phyloP scores from a whole-genome alignment of 176 grass and related monocot species.

The Lolium rigidum region DNA sequence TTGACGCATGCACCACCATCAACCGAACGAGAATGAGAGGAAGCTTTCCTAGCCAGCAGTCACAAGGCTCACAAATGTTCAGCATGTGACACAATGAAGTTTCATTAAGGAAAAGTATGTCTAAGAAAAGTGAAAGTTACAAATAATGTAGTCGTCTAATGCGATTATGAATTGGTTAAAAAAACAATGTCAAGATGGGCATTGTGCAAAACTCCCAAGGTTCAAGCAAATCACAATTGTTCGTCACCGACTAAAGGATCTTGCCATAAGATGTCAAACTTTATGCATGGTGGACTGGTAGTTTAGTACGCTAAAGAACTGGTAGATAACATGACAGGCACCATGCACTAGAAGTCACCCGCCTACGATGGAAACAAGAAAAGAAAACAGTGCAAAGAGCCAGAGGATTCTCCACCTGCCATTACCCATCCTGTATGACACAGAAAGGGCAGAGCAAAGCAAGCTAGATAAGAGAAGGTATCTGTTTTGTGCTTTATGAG shows the following conservation, averaged over 20 bases:
- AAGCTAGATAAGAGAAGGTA: background rate
- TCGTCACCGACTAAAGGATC: background rate
- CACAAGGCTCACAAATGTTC: background rate
- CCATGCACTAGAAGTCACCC: background rate
- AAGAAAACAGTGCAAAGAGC: background rate
- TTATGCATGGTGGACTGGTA: background rate
- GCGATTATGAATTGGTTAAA: background rate
- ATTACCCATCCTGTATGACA: slow-evolving; percentile 32
- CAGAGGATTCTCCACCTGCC: background rate
- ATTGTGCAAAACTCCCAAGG: background rate
- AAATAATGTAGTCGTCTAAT: too few species aligned
- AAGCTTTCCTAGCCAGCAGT: background rate
- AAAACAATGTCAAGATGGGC: background rate
- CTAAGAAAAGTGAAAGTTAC: too few species aligned
- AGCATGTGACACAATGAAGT: background rate
- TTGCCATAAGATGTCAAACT: slow-evolving; percentile 26
- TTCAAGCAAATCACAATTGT: slow-evolving; percentile 8
- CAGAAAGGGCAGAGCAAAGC: slow-evolving; percentile 32
- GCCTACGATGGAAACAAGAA: slow-evolving; percentile 11
- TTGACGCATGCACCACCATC: slow-evolving; percentile 16
- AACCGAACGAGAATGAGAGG: slow-evolving; percentile 2
- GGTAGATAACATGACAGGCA: slow-evolving; percentile 32
- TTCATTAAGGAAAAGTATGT: too few species aligned
- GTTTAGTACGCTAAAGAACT: background rate
- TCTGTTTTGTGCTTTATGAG: slow-evolving; percentile 9